Evolutionary conservation across 352 stramenopile species (phyloP).

Genomic region (Globisporangium radiosum): DNA sequence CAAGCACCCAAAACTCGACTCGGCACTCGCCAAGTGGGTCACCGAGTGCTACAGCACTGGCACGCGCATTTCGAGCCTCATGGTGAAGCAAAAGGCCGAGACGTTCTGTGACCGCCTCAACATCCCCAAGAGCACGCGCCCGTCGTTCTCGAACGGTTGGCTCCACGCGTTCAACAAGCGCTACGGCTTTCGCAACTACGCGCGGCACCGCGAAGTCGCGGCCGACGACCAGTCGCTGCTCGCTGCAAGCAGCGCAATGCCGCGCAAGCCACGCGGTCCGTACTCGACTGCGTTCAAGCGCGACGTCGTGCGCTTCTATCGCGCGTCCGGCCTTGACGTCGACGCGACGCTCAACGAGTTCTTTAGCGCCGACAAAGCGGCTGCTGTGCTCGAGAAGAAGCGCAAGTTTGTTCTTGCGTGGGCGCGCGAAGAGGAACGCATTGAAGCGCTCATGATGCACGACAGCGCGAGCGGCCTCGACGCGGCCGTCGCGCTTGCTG

Average conservation of each 20-base stretch:
- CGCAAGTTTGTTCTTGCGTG: conserved; percentile 13
- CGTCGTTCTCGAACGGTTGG: conserved; percentile 16
- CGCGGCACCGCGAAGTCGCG: conserved; percentile 14
- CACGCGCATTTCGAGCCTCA: conserved; percentile 14
- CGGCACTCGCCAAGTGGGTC: conserved; percentile 15
- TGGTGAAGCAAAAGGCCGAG: conserved; percentile 14
- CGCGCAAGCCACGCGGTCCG: conserved; percentile 7
- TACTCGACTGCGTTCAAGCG: conserved; percentile 17
- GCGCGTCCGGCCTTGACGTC: conserved; percentile 8
- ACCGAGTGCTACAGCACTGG: conserved; percentile 6
- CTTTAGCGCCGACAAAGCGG: conserved; percentile 11
- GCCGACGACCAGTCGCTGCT: conserved; percentile 8
- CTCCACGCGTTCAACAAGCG: conserved; percentile 15
- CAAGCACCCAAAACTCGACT: conserved; percentile 14
- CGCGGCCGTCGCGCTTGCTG: not conserved
- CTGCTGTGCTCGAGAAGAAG: conserved; percentile 14
- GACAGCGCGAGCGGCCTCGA: conserved; percentile 7
- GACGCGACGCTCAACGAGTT: conserved; percentile 12
- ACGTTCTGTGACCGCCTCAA: conserved; percentile 11
- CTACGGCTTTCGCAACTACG: conserved; percentile 18
- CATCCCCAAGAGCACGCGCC: conserved; percentile 7
- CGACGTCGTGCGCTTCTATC: conserved; percentile 15
- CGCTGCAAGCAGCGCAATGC: conserved; percentile 7
- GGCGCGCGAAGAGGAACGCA: conserved; percentile 10
- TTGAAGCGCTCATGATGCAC: conserved; percentile 14